Conservation (phyloP, 2,329 filamentous ascomycete genomes). For the Cercospora citrullina region DNA sequence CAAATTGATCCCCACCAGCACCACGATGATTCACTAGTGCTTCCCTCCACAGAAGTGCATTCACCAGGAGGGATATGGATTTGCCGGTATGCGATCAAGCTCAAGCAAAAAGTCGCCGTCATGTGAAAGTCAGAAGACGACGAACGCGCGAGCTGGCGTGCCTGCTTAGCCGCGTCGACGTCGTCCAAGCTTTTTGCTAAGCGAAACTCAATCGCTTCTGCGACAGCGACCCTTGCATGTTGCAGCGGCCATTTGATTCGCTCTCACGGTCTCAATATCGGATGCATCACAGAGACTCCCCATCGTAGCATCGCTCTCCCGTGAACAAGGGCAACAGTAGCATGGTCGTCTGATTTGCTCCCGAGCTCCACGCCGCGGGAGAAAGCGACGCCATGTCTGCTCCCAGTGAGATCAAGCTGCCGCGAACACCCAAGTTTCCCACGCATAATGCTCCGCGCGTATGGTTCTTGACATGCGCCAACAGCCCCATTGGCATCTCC, state of each 20-base stretch:
- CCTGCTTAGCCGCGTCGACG: not conserved
- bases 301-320: not conserved
- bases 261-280: constrained; percentile 19
- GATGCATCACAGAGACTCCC: not conserved
- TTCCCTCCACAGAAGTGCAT: not conserved
- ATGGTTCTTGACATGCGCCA: constrained; percentile 87
- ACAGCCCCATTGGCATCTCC: constrained; percentile 80
- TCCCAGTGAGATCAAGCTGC: constrained; percentile 34
- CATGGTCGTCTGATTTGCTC: constrained; percentile 2
- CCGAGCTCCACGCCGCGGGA: constrained; percentile 1
- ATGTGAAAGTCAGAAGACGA: not conserved
- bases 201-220: constrained; percentile 4
- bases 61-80: not conserved
- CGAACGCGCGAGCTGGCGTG: not conserved
- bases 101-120: not conserved
- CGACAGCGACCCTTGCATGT: not conserved
- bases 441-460: constrained; percentile 70
- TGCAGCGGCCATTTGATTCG: constrained; percentile 12
- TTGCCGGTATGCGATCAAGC: not conserved
- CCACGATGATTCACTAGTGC: not conserved
- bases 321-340: not conserved
- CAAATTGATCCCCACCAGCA: not conserved
- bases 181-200: constrained; percentile 4
- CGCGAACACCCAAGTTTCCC: constrained; percentile 55
- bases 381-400: constrained; percentile 22